Percentiles rank a stretch among this genome's conserved stretches.
Conservation (phyloP, 2,329 filamentous ascomycete species). For the Exophiala dermatitidis region DNA sequence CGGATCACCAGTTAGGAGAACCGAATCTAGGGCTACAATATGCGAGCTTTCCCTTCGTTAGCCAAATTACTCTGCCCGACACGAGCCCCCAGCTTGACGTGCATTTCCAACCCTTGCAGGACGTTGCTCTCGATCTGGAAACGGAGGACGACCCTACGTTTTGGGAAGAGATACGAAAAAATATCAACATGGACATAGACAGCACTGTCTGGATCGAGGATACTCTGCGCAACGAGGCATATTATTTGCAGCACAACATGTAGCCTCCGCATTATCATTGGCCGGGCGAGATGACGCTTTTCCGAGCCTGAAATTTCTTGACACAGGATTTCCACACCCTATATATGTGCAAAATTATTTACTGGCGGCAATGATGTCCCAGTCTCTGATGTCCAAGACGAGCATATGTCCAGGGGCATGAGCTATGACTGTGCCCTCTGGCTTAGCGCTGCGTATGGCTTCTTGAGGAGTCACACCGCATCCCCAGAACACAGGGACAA, state of each 20-base stretch:
- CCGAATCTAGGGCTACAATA: background rate
- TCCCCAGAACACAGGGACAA: conserved; percentile 55
- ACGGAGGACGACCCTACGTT: conserved; percentile 35
- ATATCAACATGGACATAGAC: conserved; percentile 39
- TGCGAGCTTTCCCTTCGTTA: conserved; percentile 13
- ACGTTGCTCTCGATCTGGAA: conserved; percentile 33
- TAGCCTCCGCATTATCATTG: background rate
- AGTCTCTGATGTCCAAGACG: conserved; percentile 43
- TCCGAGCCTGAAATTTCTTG: background rate
- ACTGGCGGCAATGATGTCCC: conserved; percentile 14
- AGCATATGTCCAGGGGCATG: conserved; percentile 59
- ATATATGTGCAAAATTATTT: background rate
- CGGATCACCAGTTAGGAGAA: background rate
- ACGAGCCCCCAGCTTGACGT: background rate
- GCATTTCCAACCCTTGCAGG: conserved; percentile 23
- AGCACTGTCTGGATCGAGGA: conserved; percentile 32
- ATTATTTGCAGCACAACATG: background rate
- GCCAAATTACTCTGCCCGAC: background rate
- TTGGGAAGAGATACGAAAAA: conserved; percentile 38
- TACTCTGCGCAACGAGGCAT: conserved; percentile 14
- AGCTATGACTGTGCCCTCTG: conserved; percentile 52
- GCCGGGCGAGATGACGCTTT: background rate
- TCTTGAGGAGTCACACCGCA: conserved; percentile 62
- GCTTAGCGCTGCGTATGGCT: conserved; percentile 50
- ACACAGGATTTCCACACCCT: too few relatives aligned